Evolutionary conservation across 148 eudicot genomes (phyloP).

Genomic region (Simmondsia chinensis): DNA sequence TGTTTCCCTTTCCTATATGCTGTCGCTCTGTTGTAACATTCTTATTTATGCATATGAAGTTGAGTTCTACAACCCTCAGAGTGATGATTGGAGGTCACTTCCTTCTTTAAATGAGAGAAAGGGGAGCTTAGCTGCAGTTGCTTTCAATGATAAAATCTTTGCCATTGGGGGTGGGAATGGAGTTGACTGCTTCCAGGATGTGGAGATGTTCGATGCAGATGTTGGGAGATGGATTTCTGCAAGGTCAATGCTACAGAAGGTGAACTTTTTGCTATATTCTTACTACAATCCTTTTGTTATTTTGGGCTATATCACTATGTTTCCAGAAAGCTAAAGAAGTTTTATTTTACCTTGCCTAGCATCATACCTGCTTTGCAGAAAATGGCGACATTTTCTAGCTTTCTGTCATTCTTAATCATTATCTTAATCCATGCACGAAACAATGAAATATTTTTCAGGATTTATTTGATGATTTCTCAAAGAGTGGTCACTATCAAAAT

Average conservation of each 20-base stretch:
- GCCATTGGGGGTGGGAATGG: constrained; percentile 88
- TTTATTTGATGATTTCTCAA: too few species aligned
- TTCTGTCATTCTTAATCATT: too few species aligned
- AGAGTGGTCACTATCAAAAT: too few species aligned
- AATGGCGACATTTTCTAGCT: too few species aligned
- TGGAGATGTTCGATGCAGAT: constrained; percentile 75
- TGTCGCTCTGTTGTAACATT: background rate
- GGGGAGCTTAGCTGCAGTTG: constrained; percentile 65
- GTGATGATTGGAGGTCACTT: constrained; percentile 44
- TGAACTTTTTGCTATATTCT: constrained; percentile 14
- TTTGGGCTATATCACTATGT: too few species aligned
- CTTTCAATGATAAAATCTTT: constrained; percentile 49
- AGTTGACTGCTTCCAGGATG: constrained; percentile 42
- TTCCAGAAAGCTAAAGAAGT: too few species aligned
- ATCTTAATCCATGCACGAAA: too few species aligned
- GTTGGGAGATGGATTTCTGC: constrained; percentile 67
- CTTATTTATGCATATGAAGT: constrained; percentile 36
- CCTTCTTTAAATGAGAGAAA: constrained; percentile 42
- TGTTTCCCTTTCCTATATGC: constrained; percentile 1
- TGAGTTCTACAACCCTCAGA: constrained; percentile 50
- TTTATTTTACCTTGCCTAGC: constrained; percentile 3
- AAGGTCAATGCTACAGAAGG: constrained; percentile 78
- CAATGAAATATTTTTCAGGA: too few species aligned
- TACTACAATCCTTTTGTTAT: background rate
- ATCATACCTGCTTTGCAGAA: too few species aligned